A percentile compares a stretch with the other conserved stretches of the same genome.
These are phyloP conservation scores for Pythium chondricola DNA, from an alignment of 352 stramenopile species.

Conservation along the genomic window DNA sequence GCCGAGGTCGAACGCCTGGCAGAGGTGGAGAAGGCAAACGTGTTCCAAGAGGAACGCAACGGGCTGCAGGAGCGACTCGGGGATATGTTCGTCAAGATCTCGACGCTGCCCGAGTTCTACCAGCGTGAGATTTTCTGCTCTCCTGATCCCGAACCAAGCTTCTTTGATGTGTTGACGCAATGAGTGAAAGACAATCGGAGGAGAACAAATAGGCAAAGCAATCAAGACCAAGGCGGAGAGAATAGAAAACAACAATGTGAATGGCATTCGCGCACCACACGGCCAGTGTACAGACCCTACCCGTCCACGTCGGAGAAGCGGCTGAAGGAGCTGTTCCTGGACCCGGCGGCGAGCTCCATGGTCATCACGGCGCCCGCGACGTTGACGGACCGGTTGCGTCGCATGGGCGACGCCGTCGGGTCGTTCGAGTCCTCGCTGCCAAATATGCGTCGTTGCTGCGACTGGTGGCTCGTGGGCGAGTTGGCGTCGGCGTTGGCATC, in stretches of 20 bases:
- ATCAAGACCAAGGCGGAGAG: too few species aligned
- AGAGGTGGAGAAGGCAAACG: slow-evolving; percentile 50
- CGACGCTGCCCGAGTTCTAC: slow-evolving; percentile 79
- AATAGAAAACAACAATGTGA: slow-evolving; percentile 19
- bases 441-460: neutral
- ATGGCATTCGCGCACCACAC: neutral
- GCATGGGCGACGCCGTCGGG: slow-evolving; percentile 22
- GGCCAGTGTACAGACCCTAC: too few species aligned
- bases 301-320: slow-evolving; percentile 29
- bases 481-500: slow-evolving; percentile 10
- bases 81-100: slow-evolving; percentile 78
- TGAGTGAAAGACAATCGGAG: neutral
- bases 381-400: slow-evolving; percentile 72
- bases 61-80: slow-evolving; percentile 62
- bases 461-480: neutral
- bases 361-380: slow-evolving; percentile 80
- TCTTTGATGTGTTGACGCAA: slow-evolving; percentile 74
- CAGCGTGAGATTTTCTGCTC: slow-evolving; percentile 82
- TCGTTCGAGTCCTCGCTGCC: slow-evolving; percentile 7
- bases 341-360: slow-evolving; percentile 45
- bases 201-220: slow-evolving; percentile 6
- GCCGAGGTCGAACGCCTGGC: slow-evolving; percentile 40
- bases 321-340: slow-evolving; percentile 21
- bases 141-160: slow-evolving; percentile 56
- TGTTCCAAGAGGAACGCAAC: slow-evolving; percentile 61